These are phyloP conservation scores for Phialophora verrucosa DNA, from an alignment of 2,329 filamentous ascomycete genomes.

Conservation along the genomic window DNA sequence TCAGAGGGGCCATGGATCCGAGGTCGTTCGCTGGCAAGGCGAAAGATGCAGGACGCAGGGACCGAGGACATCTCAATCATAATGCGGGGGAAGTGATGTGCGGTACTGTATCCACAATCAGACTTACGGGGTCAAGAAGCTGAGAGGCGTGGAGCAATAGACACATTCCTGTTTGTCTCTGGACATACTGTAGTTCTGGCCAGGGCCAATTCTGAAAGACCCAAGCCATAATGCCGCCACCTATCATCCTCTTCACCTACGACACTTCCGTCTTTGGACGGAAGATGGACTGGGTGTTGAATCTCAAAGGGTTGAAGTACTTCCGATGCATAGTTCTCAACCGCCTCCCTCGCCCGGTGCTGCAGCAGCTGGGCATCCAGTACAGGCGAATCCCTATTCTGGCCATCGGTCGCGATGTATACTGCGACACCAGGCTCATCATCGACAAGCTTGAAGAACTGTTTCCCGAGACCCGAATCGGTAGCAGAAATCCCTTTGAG, in stretches of 20 bases:
- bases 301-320: conserved; percentile 19
- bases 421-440: conserved; percentile 72
- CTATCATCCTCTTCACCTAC: conserved; percentile 32
- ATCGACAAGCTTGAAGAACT: conserved; percentile 66
- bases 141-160: background rate
- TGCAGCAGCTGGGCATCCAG: conserved; percentile 64
- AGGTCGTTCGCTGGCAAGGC: background rate
- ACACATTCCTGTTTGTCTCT: background rate
- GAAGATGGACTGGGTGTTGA: conserved; percentile 30
- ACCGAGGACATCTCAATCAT: conserved; percentile 5
- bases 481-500: conserved; percentile 48
- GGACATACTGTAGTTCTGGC: background rate
- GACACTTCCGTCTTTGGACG: conserved; percentile 27
- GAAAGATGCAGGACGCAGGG: background rate
- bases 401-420: conserved; percentile 69
- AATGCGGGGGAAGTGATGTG: conserved; percentile 6
- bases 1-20: conserved; percentile 6
- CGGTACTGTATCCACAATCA: background rate
- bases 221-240: conserved; percentile 15
- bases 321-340: conserved; percentile 26
- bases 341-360: conserved; percentile 66
- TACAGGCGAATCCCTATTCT: conserved; percentile 74
- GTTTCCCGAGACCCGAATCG: conserved; percentile 53
- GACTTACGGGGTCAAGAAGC: background rate
- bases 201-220: background rate